Conservation (phyloP, 768 basidiomycete species). For the Favolaschia claudopus region DNA sequence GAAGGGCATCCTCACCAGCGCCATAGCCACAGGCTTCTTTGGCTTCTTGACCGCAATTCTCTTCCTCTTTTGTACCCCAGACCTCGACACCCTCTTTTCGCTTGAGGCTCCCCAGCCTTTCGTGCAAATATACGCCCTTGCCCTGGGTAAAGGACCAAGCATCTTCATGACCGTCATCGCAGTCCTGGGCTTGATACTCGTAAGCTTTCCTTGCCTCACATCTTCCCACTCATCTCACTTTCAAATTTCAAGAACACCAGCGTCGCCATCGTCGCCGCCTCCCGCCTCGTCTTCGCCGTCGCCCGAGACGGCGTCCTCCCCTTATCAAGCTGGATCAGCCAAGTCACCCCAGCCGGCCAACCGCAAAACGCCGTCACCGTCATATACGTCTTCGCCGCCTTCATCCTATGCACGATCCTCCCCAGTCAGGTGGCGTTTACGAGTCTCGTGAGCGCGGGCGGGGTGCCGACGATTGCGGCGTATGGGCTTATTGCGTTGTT, state of each 20-base stretch:
- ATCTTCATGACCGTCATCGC: conserved; percentile 91
- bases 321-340: conserved; percentile 81
- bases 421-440: conserved; percentile 93
- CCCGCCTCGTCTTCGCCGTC: conserved; percentile 88
- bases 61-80: conserved; percentile 86
- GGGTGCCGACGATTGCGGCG: conserved; percentile 85
- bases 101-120: conserved; percentile 90
- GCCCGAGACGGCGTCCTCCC: conserved; percentile 95
- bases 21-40: conserved; percentile 78
- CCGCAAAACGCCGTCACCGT: conserved; percentile 88
- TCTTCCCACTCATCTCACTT: not conserved
- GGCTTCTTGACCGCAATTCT: conserved; percentile 82
- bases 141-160: conserved; percentile 80
- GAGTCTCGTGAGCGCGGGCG: conserved; percentile 87
- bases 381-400: conserved; percentile 80
- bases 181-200: conserved; percentile 83
- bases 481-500: conserved; percentile 85
- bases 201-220: conserved; percentile 41
- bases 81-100: conserved; percentile 76
- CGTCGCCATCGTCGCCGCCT: conserved; percentile 87
- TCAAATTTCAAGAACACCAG: conserved; percentile 73
- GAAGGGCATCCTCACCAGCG: conserved; percentile 82
- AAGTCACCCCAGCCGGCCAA: conserved; percentile 73
- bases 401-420: conserved; percentile 85
- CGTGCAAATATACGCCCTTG: conserved; percentile 85